Base-by-base conservation (phyloP, 805 yeast genomes). In the Blastobotrys parvus region DNA sequence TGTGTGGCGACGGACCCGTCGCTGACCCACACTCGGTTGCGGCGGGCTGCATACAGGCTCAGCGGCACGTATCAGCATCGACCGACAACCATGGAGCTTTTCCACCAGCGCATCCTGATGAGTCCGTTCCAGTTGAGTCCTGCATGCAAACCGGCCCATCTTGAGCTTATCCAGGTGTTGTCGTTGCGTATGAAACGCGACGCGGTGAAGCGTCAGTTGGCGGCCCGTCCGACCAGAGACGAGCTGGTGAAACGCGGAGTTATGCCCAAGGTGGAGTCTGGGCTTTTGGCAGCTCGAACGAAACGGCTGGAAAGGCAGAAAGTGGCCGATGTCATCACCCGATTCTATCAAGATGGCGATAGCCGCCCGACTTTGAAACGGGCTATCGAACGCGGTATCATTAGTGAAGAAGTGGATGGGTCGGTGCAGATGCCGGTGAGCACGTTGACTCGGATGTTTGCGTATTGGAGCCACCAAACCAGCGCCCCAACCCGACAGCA, bases 191-290 rank as follows among this genome's bases (percentile, higher is more conserved):
- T 57, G 22, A 50, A 48, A 10, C 34, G 42, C 25, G 56, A 53
- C 39, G 39, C 56, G 35, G 39, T 57, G 22, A 37, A 45, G 11
- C 44, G 59, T 4, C 45, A 48, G 25, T 51, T 57, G 19, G 52
- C 48, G 10, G 23, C 34, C 13, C 51, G 60, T 10, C 61, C 61
- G 4, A 35, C 48, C 8, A 35, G 44, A 4, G 41, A 47, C 17
- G 60, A 57, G 31, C 53, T 57, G 33, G 44, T 55, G 8, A 48
- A 46, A 37, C 45, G 55, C 2, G 60, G 60, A 17, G 52, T 57
- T 32, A 44, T 50, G 45, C 52, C 23, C 43, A 7, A 7, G 7
- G 39, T 30, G 19, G 49, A 15, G 41, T 48, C 52, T 36, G 52
- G 31, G 43, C 48, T 35, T 3, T 39, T 50, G 22, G 56, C 56